Evolutionary conservation across 2,329 filamentous ascomycete species (phyloP), one percentile per base, ranked within the genome.

Genomic region (Leptoxyphium fumago): DNA sequence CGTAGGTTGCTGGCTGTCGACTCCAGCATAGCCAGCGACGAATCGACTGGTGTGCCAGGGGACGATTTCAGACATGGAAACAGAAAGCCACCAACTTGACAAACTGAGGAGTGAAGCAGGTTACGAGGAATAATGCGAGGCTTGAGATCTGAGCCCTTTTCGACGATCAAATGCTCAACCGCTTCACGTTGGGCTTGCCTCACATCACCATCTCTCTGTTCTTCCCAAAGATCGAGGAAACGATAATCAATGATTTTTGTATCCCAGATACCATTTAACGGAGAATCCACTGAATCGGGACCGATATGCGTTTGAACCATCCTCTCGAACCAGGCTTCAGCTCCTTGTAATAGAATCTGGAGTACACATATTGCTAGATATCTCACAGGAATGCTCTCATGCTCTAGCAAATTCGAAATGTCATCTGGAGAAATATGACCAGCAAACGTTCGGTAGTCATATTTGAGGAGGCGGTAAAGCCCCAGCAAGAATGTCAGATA

Each of bases 301-400:
- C 75, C 78, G 44, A 89, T 67, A 60, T 87, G 72, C 55, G 75
- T 70, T 41, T 68, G 64, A 29, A 93, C 64, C 60, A 94, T 80
- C 41, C 74, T 69, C 56, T 93, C 81, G 40, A 83, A 72, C 49
- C 84, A 84, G 50, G 73, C 69, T 61, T 98, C 91, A 3, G 91
- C 82, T 28, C 83, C 83, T 55, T 78, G 78, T 53, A 93, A 76
- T 45, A 86, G 77, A 49, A 85, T 71, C 56, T 82, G 87, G 51
- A 94, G 83, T 46, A 88, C 77, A 50, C 86, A 77, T 45, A 94
- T 74, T 11, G 87, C 82, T 48, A 96, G 70, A 62, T 88, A 94
- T 63, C 83, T 77, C 42, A 94, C 74, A 13, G 74, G 66, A 46
- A 64, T 67, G 51, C 73, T 70, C 40, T 61, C 43, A 54, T 77